Conservation (phyloP, 768 basidiomycete species). For the Phaeotremella skinneri region DNA sequence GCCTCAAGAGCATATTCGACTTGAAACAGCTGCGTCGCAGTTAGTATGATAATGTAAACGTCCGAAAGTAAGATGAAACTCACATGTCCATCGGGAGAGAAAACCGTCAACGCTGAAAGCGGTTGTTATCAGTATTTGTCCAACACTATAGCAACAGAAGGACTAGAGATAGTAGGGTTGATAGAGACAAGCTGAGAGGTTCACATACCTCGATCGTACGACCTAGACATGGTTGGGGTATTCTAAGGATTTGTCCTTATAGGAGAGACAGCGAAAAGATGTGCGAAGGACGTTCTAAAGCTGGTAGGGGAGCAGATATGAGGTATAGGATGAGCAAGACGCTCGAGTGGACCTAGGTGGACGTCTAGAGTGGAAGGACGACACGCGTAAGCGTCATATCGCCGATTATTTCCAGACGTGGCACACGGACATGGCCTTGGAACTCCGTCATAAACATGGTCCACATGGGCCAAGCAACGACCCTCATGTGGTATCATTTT, state of each 20-base stretch:
- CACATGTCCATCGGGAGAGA: conserved; percentile 97
- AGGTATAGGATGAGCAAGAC: neutral
- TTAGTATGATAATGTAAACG: neutral
- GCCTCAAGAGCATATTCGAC: conserved; percentile 99
- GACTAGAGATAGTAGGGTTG: neutral
- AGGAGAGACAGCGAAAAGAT: too few relatives aligned
- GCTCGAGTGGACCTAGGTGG: neutral
- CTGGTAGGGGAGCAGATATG: too few relatives aligned
- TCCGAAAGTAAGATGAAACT: conserved; percentile 20
- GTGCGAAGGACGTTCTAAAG: too few relatives aligned
- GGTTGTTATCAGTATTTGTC: conserved; percentile 4
- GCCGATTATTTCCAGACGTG: neutral
- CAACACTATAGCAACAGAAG: neutral
- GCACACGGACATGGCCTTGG: neutral
- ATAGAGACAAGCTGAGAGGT: conserved; percentile 1
- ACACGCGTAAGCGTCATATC: neutral
- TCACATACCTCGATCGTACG: conserved; percentile 85
- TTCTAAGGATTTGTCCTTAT: too few relatives aligned
- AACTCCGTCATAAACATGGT: neutral
- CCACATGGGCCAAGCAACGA: too few relatives aligned
- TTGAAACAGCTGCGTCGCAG: conserved; percentile 56
- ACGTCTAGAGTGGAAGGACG: neutral
- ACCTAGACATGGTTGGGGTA: conserved; percentile 60
- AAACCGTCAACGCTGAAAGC: conserved; percentile 81
- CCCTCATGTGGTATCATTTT: too few relatives aligned